Base-by-base conservation (phyloP, 176 grass and related monocot species). In the Rhipidocladum racemiflorum region DNA sequence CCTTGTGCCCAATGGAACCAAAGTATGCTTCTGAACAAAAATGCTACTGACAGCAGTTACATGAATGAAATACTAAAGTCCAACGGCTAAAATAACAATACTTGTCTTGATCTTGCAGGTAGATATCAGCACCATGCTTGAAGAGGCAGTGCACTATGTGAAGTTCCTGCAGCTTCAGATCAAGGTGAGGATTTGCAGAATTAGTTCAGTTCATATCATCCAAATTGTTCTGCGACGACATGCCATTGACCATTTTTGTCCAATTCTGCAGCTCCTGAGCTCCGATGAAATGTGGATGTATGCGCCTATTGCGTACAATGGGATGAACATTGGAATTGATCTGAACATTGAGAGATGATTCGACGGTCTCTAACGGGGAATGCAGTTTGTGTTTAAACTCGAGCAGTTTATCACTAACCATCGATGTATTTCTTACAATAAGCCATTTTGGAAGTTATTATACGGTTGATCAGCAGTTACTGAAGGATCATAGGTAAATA, bases 91-190 rank as follows among this genome's bases (percentile, higher is more conserved):
- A 74, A 70, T 14, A 49, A 43, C 21, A 59, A 62, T 51, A 7
- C 35, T 55, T 28, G 24, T 13, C 3, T 74, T 53, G 62, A 59
- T 83, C 23, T 88, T 87, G 65, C 63, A 94, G 89, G 87, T 97
- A 21, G 94, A 97, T 24, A 92, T 97, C 56, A 97, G 91, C 89
- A 97, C 94, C 76, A 94, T 97, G 91, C 89, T 97, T 51, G 94
- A 97, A 69, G 94, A 94, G 87, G 91, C 91, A 53, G 89, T 97
- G 17, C 79, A 94, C 2, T 94, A 92, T 75, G 91, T 97, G 11
- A 97, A 97, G 75, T 92, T 94, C 63, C 84, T 97, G 81, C 94
- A 90, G 81, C 70, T 90, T 9, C 94, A 97, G 91, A 97, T 97
- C 76, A 97, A 94, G 94, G 94, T 94, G 50, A 84, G 77, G 24